Evolutionary conservation across 2,329 filamentous ascomycete species (phyloP).

Genomic region (Annulohypoxylon truncatum): DNA sequence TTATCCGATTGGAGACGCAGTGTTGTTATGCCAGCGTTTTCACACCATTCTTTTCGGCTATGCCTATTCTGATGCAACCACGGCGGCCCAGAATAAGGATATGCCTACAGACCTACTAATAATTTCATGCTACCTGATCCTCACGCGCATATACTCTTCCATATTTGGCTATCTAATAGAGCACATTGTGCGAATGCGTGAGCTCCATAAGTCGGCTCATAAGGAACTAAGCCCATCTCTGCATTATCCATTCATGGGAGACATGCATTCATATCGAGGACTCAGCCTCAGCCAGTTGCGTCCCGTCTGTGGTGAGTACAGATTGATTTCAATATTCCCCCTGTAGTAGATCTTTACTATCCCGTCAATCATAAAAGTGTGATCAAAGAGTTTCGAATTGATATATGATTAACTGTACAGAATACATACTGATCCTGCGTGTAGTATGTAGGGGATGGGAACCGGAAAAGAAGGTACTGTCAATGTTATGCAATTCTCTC

Average conservation of each 20-base stretch:
- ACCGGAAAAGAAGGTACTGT: constrained; percentile 9
- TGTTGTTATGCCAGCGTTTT: constrained; percentile 3
- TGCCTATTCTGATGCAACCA: background rate
- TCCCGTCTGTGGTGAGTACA: constrained; percentile 9
- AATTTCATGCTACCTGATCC: constrained; percentile 6
- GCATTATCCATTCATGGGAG: constrained; percentile 9
- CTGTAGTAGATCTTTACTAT: background rate
- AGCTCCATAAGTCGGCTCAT: constrained; percentile 1
- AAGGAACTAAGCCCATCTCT: background rate
- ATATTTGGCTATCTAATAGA: constrained; percentile 5
- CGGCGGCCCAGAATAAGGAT: background rate
- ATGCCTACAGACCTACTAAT: constrained; percentile 5
- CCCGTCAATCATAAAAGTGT: background rate
- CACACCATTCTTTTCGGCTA: constrained; percentile 1
- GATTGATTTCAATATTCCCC: background rate
- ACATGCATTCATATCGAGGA: constrained; percentile 9
- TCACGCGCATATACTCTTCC: constrained; percentile 3
- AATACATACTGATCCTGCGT: background rate
- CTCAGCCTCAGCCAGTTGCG: constrained; percentile 3
- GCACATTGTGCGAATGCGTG: constrained; percentile 1
- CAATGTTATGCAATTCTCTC: constrained; percentile 7
- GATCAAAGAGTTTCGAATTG: background rate
- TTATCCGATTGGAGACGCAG: constrained; percentile 5
- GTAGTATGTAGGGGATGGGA: constrained; percentile 7
- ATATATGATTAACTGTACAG: background rate